These are phyloP conservation scores for Xenoacremonium recifei DNA, from an alignment of 2,329 filamentous ascomycete genomes.

Conservation along the genomic window DNA sequence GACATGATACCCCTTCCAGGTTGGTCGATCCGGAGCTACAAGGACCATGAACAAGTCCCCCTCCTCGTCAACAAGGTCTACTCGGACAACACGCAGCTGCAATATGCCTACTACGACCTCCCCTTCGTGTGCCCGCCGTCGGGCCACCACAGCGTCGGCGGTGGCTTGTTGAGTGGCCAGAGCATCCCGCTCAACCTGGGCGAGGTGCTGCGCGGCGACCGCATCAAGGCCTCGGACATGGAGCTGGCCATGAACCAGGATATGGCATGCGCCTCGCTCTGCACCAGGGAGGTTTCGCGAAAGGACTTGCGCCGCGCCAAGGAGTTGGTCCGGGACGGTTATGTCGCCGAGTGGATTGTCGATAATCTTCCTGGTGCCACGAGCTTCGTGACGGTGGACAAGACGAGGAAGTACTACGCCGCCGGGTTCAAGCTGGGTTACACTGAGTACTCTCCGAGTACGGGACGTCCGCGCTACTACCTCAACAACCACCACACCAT, in stretches of 20 bases:
- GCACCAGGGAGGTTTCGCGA: slow-evolving; percentile 64
- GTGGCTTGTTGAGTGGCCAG: slow-evolving; percentile 70
- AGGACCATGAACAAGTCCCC: slow-evolving; percentile 72
- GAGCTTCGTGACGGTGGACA: slow-evolving; percentile 83
- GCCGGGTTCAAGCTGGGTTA: slow-evolving; percentile 88
- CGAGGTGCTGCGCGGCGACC: slow-evolving; percentile 82
- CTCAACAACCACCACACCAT: slow-evolving; percentile 89
- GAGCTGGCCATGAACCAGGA: slow-evolving; percentile 77
- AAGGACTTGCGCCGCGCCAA: slow-evolving; percentile 65
- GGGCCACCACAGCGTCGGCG: slow-evolving; percentile 62
- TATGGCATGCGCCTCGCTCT: slow-evolving; percentile 69
- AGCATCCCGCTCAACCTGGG: slow-evolving; percentile 81
- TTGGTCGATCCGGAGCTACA: slow-evolving; percentile 80
- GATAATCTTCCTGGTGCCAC: slow-evolving; percentile 89
- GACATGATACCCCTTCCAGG: slow-evolving; percentile 45
- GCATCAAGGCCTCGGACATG: slow-evolving; percentile 82
- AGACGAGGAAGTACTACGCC: slow-evolving; percentile 82
- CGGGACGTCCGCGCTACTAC: slow-evolving; percentile 64
- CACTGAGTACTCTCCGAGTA: slow-evolving; percentile 60
- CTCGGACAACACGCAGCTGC: slow-evolving; percentile 84
- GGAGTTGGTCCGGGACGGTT: slow-evolving; percentile 73
- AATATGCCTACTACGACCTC: slow-evolving; percentile 86
- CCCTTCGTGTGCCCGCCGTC: slow-evolving; percentile 84
- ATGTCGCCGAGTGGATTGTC: slow-evolving; percentile 91
- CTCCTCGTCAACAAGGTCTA: slow-evolving; percentile 92